phyloP scores from a whole-genome alignment of 257 asterid genomes.

The Fraxinus pennsylvanica region DNA sequence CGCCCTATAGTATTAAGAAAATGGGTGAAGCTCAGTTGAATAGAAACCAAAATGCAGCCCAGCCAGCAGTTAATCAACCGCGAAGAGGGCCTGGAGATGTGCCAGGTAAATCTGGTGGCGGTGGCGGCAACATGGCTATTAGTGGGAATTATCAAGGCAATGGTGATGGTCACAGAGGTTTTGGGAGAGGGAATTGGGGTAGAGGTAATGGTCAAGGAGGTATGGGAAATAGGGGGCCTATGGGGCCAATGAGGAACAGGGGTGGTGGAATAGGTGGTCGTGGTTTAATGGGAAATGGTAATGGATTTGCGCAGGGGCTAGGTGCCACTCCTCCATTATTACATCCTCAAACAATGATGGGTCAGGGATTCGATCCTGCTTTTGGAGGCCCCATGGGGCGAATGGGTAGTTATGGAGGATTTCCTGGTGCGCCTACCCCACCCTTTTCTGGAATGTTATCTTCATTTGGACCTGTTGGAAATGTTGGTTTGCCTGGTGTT shows the following conservation, averaged over 20 bases:
- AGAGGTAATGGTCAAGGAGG: conserved; percentile 61
- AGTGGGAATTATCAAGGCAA: conserved; percentile 55
- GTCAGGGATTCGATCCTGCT: conserved; percentile 87
- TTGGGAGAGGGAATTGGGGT: conserved; percentile 91
- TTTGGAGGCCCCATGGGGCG: conserved; percentile 94
- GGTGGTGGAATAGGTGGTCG: conserved; percentile 73
- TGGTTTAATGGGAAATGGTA: conserved; percentile 60
- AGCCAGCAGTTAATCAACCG: conserved; percentile 46
- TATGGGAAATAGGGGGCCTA: conserved; percentile 50
- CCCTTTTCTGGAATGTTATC: conserved; percentile 75
- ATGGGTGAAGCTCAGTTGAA: conserved; percentile 82
- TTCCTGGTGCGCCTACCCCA: conserved; percentile 69
- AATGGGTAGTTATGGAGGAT: conserved; percentile 84
- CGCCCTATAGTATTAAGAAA: conserved; percentile 72
- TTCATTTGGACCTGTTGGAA: conserved; percentile 72
- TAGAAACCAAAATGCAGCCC: conserved; percentile 59
- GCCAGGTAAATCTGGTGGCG: conserved; percentile 46
- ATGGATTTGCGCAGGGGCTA: conserved; percentile 76
- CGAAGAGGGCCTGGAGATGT: conserved; percentile 63
- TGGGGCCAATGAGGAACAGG: conserved; percentile 50
- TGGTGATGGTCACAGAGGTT: conserved; percentile 50
- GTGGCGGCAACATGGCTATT: conserved; percentile 45
- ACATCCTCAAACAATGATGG: conserved; percentile 94
- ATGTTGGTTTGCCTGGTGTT: conserved; percentile 84
- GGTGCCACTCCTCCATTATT: conserved; percentile 73